Evolutionary conservation across 352 stramenopile genomes (phyloP).

Genomic region (Phytophthora citricola): DNA sequence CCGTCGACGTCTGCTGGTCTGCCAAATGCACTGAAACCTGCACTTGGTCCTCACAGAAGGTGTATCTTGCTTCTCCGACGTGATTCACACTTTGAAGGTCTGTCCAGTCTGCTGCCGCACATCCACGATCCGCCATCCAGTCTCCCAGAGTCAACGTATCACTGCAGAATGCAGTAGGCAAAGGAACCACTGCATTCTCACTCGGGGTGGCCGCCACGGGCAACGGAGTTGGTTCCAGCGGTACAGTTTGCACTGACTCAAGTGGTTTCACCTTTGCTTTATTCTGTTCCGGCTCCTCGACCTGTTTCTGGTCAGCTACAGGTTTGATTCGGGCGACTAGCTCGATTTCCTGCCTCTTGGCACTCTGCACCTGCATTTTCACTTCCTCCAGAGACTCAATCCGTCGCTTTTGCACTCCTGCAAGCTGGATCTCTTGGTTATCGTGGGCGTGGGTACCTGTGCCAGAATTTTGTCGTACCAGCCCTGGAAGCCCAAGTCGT

Average conservation of each 20-base stretch:
- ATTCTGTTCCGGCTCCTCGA: constrained; percentile 1
- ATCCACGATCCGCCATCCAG: constrained; percentile 18
- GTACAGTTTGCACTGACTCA: constrained; percentile 10
- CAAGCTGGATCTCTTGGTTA: constrained; percentile 48
- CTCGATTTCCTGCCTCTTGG: constrained; percentile 20
- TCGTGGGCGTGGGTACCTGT: constrained; percentile 51
- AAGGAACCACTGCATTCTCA: background rate
- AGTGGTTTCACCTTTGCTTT: background rate
- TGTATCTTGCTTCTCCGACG: constrained; percentile 17
- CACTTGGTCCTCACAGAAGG: constrained; percentile 23
- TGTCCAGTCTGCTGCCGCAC: constrained; percentile 8
- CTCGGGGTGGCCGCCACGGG: background rate
- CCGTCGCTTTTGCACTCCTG: constrained; percentile 30
- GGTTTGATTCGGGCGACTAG: no score
- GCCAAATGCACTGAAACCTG: constrained; percentile 19
- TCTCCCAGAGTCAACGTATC: constrained; percentile 19
- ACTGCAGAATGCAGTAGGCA: constrained; percentile 16
- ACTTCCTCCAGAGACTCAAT: constrained; percentile 27
- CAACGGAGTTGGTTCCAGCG: constrained; percentile 18
- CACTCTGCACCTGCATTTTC: constrained; percentile 4
- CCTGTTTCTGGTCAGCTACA: background rate
- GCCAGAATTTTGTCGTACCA: constrained; percentile 60
- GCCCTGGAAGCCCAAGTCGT: constrained; percentile 44
- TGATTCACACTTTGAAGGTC: constrained; percentile 15
- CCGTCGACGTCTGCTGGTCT: constrained; percentile 23